Evolutionary conservation across 352 stramenopile genomes (phyloP).

Genomic region (Phytophthora idaei): DNA sequence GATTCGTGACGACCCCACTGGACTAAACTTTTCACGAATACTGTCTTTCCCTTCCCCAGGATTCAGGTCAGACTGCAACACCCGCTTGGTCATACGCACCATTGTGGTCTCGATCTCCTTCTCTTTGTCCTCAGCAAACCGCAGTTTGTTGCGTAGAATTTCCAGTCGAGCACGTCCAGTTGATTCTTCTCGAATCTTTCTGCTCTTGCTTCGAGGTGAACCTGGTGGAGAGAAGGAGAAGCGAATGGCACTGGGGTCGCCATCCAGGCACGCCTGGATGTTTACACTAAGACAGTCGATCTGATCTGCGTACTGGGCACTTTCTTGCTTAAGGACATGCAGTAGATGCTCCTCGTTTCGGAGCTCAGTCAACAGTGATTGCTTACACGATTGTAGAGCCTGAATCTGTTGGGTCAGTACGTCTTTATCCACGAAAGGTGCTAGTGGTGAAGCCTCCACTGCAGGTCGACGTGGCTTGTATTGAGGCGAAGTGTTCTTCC

Average conservation of each 20-base stretch:
- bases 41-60: conserved; percentile 15
- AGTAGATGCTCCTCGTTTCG: conserved; percentile 68
- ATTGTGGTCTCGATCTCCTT: conserved; percentile 74
- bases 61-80: conserved; percentile 55
- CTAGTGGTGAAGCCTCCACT: conserved; percentile 26
- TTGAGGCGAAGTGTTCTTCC: conserved; percentile 1
- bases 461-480: conserved; percentile 7
- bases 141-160: conserved; percentile 61
- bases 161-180: conserved; percentile 56
- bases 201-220: conserved; percentile 33
- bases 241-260: conserved; percentile 24
- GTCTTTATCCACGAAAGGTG: conserved; percentile 45
- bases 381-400: conserved; percentile 66
- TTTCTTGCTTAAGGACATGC: conserved; percentile 61
- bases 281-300: conserved; percentile 64
- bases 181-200: conserved; percentile 48
- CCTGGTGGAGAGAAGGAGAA: conserved; percentile 29
- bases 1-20: conserved; percentile 16
- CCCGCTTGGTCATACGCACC: conserved; percentile 74
- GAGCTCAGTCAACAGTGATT: conserved; percentile 66
- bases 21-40: conserved; percentile 30
- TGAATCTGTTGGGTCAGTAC: conserved; percentile 60
- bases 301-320: conserved; percentile 44
- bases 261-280: conserved; percentile 49
- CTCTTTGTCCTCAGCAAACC: conserved; percentile 68